phyloP scores from a whole-genome alignment of 306 rosid genomes.

The Cucurbita ficifolia region DNA sequence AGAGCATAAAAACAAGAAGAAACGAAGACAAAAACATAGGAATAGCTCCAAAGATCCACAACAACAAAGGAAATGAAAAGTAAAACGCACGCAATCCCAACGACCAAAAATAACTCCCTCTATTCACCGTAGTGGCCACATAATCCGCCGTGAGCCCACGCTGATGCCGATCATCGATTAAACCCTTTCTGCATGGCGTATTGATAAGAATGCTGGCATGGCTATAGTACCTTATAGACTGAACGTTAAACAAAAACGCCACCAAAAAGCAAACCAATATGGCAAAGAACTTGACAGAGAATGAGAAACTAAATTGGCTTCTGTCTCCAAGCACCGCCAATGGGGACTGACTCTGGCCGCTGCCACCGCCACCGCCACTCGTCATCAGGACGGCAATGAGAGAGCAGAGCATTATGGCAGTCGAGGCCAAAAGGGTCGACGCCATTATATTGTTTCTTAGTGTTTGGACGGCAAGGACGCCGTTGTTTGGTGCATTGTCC shows the following conservation, averaged over 20 bases:
- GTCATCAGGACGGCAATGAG: conserved; percentile 65
- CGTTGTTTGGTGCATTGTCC: conserved; percentile 67
- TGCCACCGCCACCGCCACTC: not conserved
- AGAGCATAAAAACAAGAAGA: conserved; percentile 37
- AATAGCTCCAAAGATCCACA: conserved; percentile 87
- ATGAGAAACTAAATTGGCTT: conserved; percentile 27
- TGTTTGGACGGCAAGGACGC: conserved; percentile 79
- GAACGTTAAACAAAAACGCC: conserved; percentile 59
- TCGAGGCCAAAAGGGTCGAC: conserved; percentile 78
- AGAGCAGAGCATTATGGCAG: conserved; percentile 74
- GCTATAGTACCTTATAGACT: conserved; percentile 73
- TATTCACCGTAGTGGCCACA: conserved; percentile 51
- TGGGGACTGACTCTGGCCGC: not conserved
- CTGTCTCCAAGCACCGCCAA: conserved; percentile 26
- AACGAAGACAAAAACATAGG: conserved; percentile 49
- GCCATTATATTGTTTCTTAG: conserved; percentile 86
- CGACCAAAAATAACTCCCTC: conserved; percentile 81
- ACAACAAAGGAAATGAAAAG: conserved; percentile 68
- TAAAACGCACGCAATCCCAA: conserved; percentile 74
- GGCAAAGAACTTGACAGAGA: conserved; percentile 49
- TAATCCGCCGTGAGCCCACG: conserved; percentile 31
- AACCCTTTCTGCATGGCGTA: conserved; percentile 51
- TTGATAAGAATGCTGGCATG: conserved; percentile 82
- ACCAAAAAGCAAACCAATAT: conserved; percentile 64
- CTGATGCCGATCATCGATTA: conserved; percentile 18